phyloP scores from a whole-genome alignment of 176 grass and related monocot species.

The Triticum aestivum region DNA sequence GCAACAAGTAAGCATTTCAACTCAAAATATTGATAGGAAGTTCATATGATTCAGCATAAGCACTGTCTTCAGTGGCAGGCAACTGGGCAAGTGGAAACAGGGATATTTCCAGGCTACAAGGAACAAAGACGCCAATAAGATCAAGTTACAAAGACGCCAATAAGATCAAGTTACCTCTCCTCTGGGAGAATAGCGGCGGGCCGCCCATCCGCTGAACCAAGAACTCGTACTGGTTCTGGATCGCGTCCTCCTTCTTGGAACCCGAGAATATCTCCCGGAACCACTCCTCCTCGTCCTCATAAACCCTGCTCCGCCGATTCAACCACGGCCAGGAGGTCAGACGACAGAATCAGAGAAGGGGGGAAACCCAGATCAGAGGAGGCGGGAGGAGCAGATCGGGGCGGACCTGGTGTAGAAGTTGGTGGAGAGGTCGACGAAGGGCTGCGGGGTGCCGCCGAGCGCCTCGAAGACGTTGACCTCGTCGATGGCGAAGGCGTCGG shows the following conservation, averaged over 20 bases:
- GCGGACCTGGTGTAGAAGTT: slow-evolving; percentile 90
- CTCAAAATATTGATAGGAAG: neutral
- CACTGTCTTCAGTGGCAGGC: neutral
- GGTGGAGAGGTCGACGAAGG: slow-evolving; percentile 89
- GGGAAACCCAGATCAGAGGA: neutral
- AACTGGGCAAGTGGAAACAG: neutral
- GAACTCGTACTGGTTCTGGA: slow-evolving; percentile 98
- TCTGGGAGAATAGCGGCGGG: slow-evolving; percentile 76
- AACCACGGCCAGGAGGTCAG: neutral
- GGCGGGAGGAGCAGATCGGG: neutral
- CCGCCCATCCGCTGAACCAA: slow-evolving; percentile 95
- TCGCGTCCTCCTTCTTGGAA: slow-evolving; percentile 92
- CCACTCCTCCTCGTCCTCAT: slow-evolving; percentile 91
- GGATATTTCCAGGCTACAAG: neutral
- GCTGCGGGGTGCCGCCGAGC: slow-evolving; percentile 79
- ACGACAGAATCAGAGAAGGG: neutral
- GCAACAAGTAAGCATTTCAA: neutral
- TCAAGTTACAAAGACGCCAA: slow-evolving; percentile 17
- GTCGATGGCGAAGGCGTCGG: slow-evolving; percentile 88
- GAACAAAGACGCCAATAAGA: neutral
- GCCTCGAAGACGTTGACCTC: slow-evolving; percentile 73
- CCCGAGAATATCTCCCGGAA: slow-evolving; percentile 80
- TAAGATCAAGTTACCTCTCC: slow-evolving; percentile 52
- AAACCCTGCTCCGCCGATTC: slow-evolving; percentile 47
- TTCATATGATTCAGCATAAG: neutral